Conservation (phyloP, 257 asterid genomes). For the Orobanche coerulescens region DNA sequence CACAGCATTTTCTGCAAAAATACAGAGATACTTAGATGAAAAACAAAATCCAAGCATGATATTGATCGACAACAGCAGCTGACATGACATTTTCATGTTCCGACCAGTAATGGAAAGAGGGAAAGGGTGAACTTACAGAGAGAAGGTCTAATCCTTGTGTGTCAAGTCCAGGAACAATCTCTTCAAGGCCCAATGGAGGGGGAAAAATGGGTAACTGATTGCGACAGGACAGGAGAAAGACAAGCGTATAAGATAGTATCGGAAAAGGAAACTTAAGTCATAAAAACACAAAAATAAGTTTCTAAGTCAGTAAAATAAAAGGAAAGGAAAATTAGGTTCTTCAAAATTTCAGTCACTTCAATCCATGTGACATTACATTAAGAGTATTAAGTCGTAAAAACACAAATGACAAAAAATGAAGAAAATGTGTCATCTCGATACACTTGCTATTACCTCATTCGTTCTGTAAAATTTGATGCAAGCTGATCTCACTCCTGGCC, state of each 20-base stretch:
- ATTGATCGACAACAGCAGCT: neutral
- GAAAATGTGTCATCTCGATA: neutral
- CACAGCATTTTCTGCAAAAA: conserved; percentile 11
- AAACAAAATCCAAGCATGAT: neutral
- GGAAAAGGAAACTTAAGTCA: no score
- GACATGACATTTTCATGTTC: neutral
- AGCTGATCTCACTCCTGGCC: neutral
- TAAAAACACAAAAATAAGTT: no score
- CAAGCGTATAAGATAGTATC: neutral
- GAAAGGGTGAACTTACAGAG: neutral
- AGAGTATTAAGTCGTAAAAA: neutral
- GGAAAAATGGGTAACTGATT: neutral
- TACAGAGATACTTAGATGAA: neutral
- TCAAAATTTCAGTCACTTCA: neutral
- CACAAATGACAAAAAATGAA: no score
- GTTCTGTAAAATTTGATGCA: neutral
- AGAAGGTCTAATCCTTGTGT: conserved; percentile 11
- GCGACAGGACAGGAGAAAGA: neutral
- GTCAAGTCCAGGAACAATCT: neutral
- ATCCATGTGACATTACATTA: neutral
- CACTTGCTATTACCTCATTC: neutral
- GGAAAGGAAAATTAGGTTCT: no score
- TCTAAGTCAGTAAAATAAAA: neutral
- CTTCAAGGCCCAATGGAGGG: neutral
- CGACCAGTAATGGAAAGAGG: neutral